Base-by-base conservation (phyloP, 108 stramenopile genomes). In the Fragilaria crotonensis region DNA sequence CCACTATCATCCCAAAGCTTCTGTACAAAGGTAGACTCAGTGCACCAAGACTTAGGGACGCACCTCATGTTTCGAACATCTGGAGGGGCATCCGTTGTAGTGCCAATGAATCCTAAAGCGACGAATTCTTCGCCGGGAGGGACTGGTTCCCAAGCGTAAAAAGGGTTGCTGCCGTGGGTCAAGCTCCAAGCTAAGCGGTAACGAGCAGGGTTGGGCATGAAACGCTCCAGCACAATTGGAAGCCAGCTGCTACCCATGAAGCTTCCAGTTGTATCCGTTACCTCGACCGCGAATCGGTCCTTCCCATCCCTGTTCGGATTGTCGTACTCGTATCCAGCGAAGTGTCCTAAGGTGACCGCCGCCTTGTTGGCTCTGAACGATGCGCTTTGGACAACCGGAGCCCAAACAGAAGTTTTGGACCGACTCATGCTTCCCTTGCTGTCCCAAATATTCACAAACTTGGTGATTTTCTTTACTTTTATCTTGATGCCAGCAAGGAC, bases 91-190 rank as follows among this genome's bases (percentile, higher is more conserved):
- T 96, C 94, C 21, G 71, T 84, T 48, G 85, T 95, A n/a, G 89
- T 95, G 9, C 86, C 90, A 26, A 95, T 68, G 66, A 96, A 97
- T 26, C 97, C 97, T 31, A 98, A 70, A 3, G 96, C 94, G 2
- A 96, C 94, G 71, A 97, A 98, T 52, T 84, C 85, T 25, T 94
- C 93, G 49, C 92, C 88, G 1, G 97, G 97, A 27, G 97, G 95
- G 2, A 97, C 85, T 3, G 97, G 93, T 60, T 96, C 90, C 97
- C 97, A 98, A 2, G 88, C 89, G 66, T 92, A 97, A 54, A 98
- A 89, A 20, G 85, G 90, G 41, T 94, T 94, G 52, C 82, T 84
- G 26, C 95, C 94, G 54, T 87, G 85, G 25, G 92, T 90, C 11
- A 90, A 68, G 60, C 92, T 91, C 97, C 97, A 98, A 22, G 95